Conservation (phyloP, 805 yeast genomes). For the Saccharomycopsis lassenensis region DNA sequence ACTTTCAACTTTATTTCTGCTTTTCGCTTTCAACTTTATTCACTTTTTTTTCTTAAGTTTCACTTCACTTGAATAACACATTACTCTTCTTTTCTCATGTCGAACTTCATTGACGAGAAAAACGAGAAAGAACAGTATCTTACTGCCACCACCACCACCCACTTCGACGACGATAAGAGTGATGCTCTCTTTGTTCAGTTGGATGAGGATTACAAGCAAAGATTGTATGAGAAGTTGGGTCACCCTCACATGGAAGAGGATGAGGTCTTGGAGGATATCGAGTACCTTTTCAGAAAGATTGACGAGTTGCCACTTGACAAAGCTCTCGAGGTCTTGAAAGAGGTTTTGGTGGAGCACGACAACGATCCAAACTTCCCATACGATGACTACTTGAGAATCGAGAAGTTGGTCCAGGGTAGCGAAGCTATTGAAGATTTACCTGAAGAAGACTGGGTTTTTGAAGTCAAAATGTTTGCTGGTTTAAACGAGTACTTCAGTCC, state of each 20-base stretch:
- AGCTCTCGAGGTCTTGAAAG: constrained; percentile 29
- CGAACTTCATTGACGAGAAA: constrained; percentile 1
- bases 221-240: constrained; percentile 3
- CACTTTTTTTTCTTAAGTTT: too few relatives aligned
- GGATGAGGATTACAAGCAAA: constrained; percentile 1
- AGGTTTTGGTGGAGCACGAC: constrained; percentile 30
- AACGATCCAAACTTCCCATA: constrained; percentile 38
- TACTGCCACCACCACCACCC: too few relatives aligned
- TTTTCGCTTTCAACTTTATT: too few relatives aligned
- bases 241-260: constrained; percentile 4
- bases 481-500: constrained; percentile 31
- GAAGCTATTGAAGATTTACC: constrained; percentile 19
- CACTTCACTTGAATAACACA: too few relatives aligned
- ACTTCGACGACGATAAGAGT: background rate
- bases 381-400: constrained; percentile 27
- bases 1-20: too few relatives aligned
- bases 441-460: constrained; percentile 19
- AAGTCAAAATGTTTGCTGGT: constrained; percentile 25
- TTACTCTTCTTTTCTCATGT: too few relatives aligned
- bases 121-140: background rate
- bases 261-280: constrained; percentile 4
- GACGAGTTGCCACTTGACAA: constrained; percentile 27
- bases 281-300: constrained; percentile 22
- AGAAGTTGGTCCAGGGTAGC: constrained; percentile 21
- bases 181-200: too few relatives aligned